These are phyloP conservation scores for Acanthamoeba lugdunensis DNA, from an alignment of 208 protist genomes.

Conservation along the genomic window DNA sequence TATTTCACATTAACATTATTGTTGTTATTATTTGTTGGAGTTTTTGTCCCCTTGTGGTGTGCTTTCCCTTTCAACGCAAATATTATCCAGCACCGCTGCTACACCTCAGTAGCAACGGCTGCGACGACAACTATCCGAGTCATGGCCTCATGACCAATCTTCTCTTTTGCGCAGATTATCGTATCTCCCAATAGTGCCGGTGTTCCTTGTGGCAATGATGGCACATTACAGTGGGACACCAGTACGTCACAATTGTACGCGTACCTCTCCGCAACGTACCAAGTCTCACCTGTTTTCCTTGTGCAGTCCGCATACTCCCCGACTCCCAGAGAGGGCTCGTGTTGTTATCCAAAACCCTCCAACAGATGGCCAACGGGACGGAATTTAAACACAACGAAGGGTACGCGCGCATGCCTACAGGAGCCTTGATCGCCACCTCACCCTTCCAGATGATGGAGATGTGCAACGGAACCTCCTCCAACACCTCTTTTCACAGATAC, in stretches of 20 bases:
- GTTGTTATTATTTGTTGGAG: too few relatives aligned
- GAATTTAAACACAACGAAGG: slow-evolving; percentile 77
- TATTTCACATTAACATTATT: too few relatives aligned
- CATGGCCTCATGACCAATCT: too few relatives aligned
- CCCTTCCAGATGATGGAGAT: neutral
- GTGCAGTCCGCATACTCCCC: neutral
- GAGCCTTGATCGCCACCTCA: too few relatives aligned
- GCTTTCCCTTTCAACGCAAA: too few relatives aligned
- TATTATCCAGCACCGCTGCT: too few relatives aligned
- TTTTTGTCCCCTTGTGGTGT: too few relatives aligned
- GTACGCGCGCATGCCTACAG: neutral
- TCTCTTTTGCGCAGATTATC: neutral
- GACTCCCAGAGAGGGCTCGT: slow-evolving; percentile 56
- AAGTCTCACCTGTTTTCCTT: neutral
- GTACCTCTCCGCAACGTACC: too few relatives aligned
- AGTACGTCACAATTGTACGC: neutral
- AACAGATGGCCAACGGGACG: slow-evolving; percentile 82
- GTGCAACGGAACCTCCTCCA: neutral
- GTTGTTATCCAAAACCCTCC: slow-evolving; percentile 80
- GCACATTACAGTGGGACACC: neutral
- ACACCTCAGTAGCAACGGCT: too few relatives aligned
- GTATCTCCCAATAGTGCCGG: neutral
- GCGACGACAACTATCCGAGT: too few relatives aligned
- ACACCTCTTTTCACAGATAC: neutral
- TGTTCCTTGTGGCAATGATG: neutral